Evolutionary conservation across 164 flowering plant species (phyloP).

Genomic region (Kalanchoe fedtschenkoi): DNA sequence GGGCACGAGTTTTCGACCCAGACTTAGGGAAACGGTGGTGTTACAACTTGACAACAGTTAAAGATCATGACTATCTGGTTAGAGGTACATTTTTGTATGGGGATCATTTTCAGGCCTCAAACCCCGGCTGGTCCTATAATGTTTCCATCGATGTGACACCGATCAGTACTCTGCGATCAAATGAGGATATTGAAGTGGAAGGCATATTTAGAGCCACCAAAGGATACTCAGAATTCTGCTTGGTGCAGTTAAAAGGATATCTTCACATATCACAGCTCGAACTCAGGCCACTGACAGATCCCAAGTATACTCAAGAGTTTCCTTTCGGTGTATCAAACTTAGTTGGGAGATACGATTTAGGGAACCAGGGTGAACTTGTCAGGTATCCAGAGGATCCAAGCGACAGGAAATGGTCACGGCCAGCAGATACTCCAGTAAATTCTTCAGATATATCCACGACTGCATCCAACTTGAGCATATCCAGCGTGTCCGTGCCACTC

Average conservation of each 20-base stretch:
- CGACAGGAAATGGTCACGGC: slow-evolving; percentile 47
- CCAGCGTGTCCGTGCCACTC: slow-evolving; percentile 22
- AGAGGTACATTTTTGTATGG: slow-evolving; percentile 41
- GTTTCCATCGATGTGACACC: slow-evolving; percentile 28
- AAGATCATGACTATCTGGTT: slow-evolving; percentile 31
- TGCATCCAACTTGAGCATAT: slow-evolving; percentile 5
- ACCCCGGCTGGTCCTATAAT: slow-evolving; percentile 14
- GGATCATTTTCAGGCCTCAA: not conserved
- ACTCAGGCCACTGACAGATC: slow-evolving; percentile 35
- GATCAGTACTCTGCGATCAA: slow-evolving; percentile 22
- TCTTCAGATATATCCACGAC: not conserved
- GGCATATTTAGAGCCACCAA: slow-evolving; percentile 32
- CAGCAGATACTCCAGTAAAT: slow-evolving; percentile 2
- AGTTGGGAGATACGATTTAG: slow-evolving; percentile 32
- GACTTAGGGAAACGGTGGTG: slow-evolving; percentile 34
- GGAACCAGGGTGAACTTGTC: slow-evolving; percentile 17
- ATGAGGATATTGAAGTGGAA: slow-evolving; percentile 29
- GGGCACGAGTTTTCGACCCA: slow-evolving; percentile 21
- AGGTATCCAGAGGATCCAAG: slow-evolving; percentile 42
- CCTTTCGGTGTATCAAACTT: slow-evolving; percentile 29
- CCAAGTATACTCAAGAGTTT: slow-evolving; percentile 13
- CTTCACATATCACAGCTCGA: slow-evolving; percentile 49
- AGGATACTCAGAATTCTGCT: slow-evolving; percentile 32
- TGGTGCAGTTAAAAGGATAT: slow-evolving; percentile 25
- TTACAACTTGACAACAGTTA: slow-evolving; percentile 33